Conservation (phyloP, 352 stramenopile species). For the Aphanomyces euteiches region DNA sequence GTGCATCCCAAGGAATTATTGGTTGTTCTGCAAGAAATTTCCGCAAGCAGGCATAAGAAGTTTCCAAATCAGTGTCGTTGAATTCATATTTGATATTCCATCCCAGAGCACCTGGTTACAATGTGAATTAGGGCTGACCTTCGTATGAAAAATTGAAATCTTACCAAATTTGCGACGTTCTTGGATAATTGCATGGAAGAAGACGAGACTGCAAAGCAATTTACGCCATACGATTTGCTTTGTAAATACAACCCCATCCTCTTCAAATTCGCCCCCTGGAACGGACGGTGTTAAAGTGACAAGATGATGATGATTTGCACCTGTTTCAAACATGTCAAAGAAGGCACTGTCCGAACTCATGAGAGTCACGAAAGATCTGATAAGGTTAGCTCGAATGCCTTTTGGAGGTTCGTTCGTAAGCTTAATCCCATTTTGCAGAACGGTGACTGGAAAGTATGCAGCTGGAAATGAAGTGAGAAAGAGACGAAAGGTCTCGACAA, state of each 20-base stretch:
- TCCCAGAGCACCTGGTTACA: slow-evolving; percentile 57
- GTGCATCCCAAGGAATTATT: slow-evolving; percentile 88
- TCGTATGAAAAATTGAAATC: not conserved
- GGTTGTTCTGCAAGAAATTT: slow-evolving; percentile 91
- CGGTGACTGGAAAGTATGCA: slow-evolving; percentile 88
- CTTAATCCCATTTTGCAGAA: slow-evolving; percentile 92
- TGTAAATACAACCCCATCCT: slow-evolving; percentile 36
- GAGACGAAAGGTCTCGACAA: slow-evolving; percentile 77
- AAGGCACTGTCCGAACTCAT: slow-evolving; percentile 64
- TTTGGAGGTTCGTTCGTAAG: slow-evolving; percentile 92
- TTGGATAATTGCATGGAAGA: slow-evolving; percentile 94
- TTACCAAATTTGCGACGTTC: slow-evolving; percentile 90
- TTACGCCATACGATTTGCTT: slow-evolving; percentile 86
- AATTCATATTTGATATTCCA: slow-evolving; percentile 97
- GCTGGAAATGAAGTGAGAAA: slow-evolving; percentile 92
- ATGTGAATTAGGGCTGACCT: not conserved
- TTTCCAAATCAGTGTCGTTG: slow-evolving; percentile 94
- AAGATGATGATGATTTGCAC: slow-evolving; percentile 9
- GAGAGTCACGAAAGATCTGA: slow-evolving; percentile 85
- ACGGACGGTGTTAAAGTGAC: not conserved
- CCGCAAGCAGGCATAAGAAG: slow-evolving; percentile 82
- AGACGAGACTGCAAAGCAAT: slow-evolving; percentile 82
- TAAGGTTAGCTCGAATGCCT: slow-evolving; percentile 85
- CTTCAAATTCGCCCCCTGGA: slow-evolving; percentile 51
- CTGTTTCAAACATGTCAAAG: slow-evolving; percentile 42